These are phyloP conservation scores for Uronychia setigera DNA, from an alignment of 73 alveolate genomes.

Conservation along the genomic window DNA sequence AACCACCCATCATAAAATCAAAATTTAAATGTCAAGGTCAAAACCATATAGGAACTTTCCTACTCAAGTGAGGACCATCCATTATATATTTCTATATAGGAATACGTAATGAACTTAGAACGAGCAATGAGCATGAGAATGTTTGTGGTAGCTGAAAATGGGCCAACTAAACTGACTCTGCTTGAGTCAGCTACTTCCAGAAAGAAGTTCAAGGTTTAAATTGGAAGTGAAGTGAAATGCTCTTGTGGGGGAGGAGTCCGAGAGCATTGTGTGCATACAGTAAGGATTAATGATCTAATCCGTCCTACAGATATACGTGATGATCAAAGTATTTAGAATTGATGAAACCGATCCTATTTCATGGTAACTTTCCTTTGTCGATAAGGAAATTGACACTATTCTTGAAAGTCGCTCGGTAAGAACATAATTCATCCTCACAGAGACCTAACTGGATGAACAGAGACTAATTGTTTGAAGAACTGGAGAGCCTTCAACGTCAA, in stretches of 20 bases:
- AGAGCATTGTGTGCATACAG: constrained; percentile 26
- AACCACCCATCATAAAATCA: too few relatives aligned
- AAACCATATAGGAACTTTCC: too few relatives aligned
- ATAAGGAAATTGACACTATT: constrained; percentile 1
- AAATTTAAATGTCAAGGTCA: too few relatives aligned
- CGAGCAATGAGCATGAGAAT: background rate
- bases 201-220: constrained; percentile 24
- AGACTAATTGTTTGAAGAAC: background rate
- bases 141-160: constrained; percentile 22
- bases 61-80: too few relatives aligned
- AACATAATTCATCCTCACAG: background rate
- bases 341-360: background rate
- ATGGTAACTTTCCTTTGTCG: constrained; percentile 5
- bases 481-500: background rate
- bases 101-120: too few relatives aligned
- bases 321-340: background rate
- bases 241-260: constrained; percentile 33
- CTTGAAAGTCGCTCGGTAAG: background rate
- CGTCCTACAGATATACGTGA: background rate
- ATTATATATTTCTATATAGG: too few relatives aligned
- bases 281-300: background rate
- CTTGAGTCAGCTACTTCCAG: background rate
- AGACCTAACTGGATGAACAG: constrained; percentile 2
- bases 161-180: constrained; percentile 18
- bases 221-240: constrained; percentile 17